Percentiles rank a stretch among this genome's conserved stretches.
Conservation (phyloP, 208 protist genomes). For the Entamoeba histolytica region DNA sequence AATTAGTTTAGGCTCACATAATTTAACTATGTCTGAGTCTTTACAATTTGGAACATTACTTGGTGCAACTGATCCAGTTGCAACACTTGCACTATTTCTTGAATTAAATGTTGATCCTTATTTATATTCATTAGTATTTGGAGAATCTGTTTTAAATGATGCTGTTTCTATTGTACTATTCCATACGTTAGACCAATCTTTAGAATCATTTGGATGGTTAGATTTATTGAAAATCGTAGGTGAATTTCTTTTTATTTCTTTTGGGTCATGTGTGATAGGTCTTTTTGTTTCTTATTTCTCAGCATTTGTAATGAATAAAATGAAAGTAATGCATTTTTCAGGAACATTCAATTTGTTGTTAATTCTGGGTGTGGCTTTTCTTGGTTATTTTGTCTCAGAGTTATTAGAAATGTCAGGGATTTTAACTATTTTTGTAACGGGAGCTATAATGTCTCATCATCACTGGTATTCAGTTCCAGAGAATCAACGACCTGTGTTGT, state of each 20-base stretch:
- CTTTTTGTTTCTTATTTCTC: neutral
- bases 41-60: constrained; percentile 18
- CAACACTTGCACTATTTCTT: constrained; percentile 12
- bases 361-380: neutral
- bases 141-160: constrained; percentile 30
- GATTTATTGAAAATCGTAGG: neutral
- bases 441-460: neutral
- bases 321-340: neutral
- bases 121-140: constrained; percentile 14
- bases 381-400: constrained; percentile 1
- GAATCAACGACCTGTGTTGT: neutral
- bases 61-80: constrained; percentile 28
- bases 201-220: neutral
- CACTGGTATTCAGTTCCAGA: neutral
- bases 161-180: constrained; percentile 25
- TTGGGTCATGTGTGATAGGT: neutral
- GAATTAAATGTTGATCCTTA: neutral
- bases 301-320: neutral
- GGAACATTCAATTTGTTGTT: neutral
- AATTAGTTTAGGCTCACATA: neutral
- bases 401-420: neutral
- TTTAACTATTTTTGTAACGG: neutral
- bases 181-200: neutral
- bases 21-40: neutral
- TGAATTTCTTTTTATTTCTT: neutral